Conservation (phyloP, 2,329 filamentous ascomycete species). For the Aspergillus terreus region DNA sequence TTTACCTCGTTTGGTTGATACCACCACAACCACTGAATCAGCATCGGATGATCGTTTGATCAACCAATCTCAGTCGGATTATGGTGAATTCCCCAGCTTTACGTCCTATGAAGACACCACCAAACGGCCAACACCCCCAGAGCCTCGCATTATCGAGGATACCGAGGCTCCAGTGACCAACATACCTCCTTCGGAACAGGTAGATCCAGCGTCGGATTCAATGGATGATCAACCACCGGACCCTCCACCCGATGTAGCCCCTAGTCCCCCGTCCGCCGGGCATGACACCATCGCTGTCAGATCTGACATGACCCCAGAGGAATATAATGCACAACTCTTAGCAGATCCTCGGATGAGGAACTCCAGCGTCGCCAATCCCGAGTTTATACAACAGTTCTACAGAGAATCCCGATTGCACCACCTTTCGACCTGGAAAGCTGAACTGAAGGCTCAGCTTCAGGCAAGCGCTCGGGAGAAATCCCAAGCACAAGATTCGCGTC, state of each 20-base stretch:
- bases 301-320: constrained; percentile 71
- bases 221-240: constrained; percentile 1
- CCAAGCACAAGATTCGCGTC: constrained; percentile 43
- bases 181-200: not conserved
- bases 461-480: constrained; percentile 68
- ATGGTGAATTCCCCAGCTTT: constrained; percentile 38
- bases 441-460: constrained; percentile 85
- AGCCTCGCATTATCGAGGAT: not conserved
- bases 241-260: not conserved
- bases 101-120: constrained; percentile 15
- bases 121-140: not conserved
- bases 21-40: not conserved
- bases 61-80: constrained; percentile 40
- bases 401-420: constrained; percentile 93
- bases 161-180: not conserved
- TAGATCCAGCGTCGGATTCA: not conserved
- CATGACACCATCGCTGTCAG: constrained; percentile 26
- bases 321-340: constrained; percentile 83
- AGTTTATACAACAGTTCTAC: constrained; percentile 92
- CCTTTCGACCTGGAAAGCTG: constrained; percentile 92
- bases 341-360: constrained; percentile 82
- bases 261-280: constrained; percentile 14
- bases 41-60: constrained; percentile 19
- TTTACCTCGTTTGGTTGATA: not conserved
- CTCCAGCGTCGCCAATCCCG: constrained; percentile 85